Evolutionary conservation across 179 eudicot genomes (phyloP).

Genomic region (Carnegiea gigantea): DNA sequence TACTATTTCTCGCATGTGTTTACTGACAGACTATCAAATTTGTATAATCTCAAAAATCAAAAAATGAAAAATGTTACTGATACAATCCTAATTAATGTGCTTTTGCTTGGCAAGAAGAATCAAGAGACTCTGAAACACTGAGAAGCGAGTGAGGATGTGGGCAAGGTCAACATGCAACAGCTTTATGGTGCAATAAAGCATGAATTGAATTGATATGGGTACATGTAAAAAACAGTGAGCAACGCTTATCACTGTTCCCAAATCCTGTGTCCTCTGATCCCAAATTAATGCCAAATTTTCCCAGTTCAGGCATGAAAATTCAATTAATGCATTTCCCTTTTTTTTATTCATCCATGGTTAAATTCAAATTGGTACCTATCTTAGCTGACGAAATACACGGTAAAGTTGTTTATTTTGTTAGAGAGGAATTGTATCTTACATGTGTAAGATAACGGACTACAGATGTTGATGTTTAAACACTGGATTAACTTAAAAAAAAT

Average conservation of each 20-base stretch:
- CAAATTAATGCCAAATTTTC: conserved; percentile 23
- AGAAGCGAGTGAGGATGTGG: too few relatives aligned
- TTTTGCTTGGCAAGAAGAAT: conserved; percentile 1
- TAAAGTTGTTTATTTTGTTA: too few relatives aligned
- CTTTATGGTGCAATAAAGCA: conserved; percentile 25
- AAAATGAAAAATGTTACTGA: not conserved
- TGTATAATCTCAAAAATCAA: too few relatives aligned
- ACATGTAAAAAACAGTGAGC: conserved; percentile 26
- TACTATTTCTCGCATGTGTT: too few relatives aligned
- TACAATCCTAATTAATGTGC: not conserved
- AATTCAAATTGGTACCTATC: too few relatives aligned
- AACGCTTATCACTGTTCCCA: conserved; percentile 18
- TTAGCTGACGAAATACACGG: too few relatives aligned
- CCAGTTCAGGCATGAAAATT: conserved; percentile 18
- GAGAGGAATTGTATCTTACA: too few relatives aligned
- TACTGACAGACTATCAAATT: too few relatives aligned
- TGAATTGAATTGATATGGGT: not conserved
- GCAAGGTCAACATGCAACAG: conserved; percentile 22
- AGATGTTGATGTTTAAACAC: too few relatives aligned
- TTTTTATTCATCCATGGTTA: not conserved
- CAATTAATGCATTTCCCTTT: conserved; percentile 25
- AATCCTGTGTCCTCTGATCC: conserved; percentile 25
- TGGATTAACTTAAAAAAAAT: too few relatives aligned
- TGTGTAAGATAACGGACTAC: too few relatives aligned
- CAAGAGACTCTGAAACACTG: not conserved